Evolutionary conservation across 2,329 filamentous ascomycete genomes (phyloP).

Genomic region (Cladophialophora carrionii): DNA sequence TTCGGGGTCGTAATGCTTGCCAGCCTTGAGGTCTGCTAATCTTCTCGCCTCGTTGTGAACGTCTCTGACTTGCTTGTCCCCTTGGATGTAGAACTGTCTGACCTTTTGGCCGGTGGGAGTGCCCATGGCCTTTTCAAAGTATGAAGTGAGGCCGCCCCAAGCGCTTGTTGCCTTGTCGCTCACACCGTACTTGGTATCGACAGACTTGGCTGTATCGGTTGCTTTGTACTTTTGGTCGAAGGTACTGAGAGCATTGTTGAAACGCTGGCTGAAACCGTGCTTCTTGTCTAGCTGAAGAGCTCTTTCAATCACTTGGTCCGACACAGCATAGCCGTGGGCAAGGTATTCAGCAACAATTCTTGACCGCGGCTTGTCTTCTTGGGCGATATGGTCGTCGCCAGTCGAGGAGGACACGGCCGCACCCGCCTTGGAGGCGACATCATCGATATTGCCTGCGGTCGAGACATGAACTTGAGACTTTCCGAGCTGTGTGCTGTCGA

Average conservation of each 20-base stretch:
- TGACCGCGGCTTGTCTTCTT: conserved; percentile 95
- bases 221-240: conserved; percentile 88
- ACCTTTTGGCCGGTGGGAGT: conserved; percentile 88
- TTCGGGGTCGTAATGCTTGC: conserved; percentile 49
- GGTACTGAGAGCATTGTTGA: conserved; percentile 73
- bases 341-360: conserved; percentile 96
- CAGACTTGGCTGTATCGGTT: conserved; percentile 78
- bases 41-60: conserved; percentile 90
- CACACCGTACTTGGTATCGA: conserved; percentile 84
- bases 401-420: conserved; percentile 57
- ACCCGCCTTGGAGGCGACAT: conserved; percentile 63
- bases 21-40: conserved; percentile 81
- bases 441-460: conserved; percentile 68
- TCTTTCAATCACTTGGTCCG: conserved; percentile 73
- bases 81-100: conserved; percentile 81
- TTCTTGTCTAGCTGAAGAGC: conserved; percentile 87
- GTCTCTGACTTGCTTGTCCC: conserved; percentile 87
- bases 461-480: conserved; percentile 74
- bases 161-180: conserved; percentile 69
- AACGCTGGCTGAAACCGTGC: conserved; percentile 81
- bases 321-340: conserved; percentile 88
- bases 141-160: conserved; percentile 73
- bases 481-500: conserved; percentile 95
- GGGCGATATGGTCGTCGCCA: conserved; percentile 68
- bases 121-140: conserved; percentile 90